Conservation (phyloP, 148 eudicot species). For the Rhododendron henanense region DNA sequence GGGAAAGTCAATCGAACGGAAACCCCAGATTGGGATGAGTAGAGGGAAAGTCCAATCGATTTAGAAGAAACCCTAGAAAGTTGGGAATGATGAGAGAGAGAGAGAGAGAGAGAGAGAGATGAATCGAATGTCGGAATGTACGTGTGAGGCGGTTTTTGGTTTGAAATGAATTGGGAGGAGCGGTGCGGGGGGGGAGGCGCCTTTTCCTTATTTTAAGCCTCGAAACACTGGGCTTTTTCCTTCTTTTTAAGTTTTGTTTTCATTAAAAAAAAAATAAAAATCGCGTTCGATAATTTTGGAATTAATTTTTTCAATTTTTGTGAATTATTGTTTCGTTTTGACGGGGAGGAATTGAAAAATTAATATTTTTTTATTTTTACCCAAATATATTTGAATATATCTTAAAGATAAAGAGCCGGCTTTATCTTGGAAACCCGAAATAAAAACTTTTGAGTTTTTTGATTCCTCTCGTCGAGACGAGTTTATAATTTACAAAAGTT, state of each 20-base stretch:
- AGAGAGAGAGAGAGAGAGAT: not conserved
- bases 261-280: too few relatives aligned
- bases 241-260: too few relatives aligned
- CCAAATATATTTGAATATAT: too few relatives aligned
- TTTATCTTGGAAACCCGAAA: too few relatives aligned
- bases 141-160: not conserved
- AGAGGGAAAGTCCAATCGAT: not conserved
- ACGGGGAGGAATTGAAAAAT: too few relatives aligned
- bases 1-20: not conserved
- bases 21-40: not conserved
- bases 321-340: too few relatives aligned
- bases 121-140: not conserved
- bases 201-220: not conserved
- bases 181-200: not conserved
- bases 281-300: too few relatives aligned
- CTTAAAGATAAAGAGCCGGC: fast-evolving
- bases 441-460: too few relatives aligned
- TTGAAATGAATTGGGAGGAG: not conserved
- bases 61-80: not conserved
- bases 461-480: fast-evolving
- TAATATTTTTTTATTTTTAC: too few relatives aligned
- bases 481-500: too few relatives aligned
- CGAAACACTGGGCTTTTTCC: too few relatives aligned
- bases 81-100: not conserved
- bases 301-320: too few relatives aligned